Evolutionary conservation across 768 basidiomycete genomes (phyloP), one percentile per base, ranked within the genome.

Genomic region (Suillus subaureus): DNA sequence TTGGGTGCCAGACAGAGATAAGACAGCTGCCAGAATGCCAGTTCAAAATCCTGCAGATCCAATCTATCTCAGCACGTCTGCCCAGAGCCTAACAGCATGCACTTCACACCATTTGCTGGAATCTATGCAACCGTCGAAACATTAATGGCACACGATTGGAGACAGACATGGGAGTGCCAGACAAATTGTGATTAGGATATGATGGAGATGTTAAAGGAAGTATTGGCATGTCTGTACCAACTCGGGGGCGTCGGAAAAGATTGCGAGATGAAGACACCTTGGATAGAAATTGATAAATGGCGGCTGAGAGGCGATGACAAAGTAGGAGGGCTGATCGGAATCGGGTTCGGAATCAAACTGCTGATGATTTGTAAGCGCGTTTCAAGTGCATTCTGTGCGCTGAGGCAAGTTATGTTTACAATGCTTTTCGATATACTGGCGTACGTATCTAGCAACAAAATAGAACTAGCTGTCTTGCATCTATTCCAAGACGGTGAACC

Each of bases 21-120:
- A 12, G 93, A 95, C 64, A 99, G 78, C 74, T 97, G 95, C 95
- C 96, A 98, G 37, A 93, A 91, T 13, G 97, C 97, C 55, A 97
- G 81, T 77, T 99, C 97, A 78, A 98, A 97, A 77, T 99, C 97
- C 96, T 98, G 74, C 9, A 33, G 4, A 28, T 39, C 23, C 49
- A 39, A 21, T 31, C 9, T 31, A 49, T 9, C 26, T 70, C 40
- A 70, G 68, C 51, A 13, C 18, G 2, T 35, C 18, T 13, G 21
- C n/a, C 13, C 12, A 8, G 1, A 4, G n/a, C 11, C 39, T 23
- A 58, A 18, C 2, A 63, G 61, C 61, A 64, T 18, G 21, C 26
- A 28, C 5, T 9, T 47, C 86, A 61, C 66, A 90, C 94, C 94
- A 96, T 95, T 77, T 94, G 92, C 64, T 93, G 90, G 69, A 95